Evolutionary conservation across 306 rosid species (phyloP), one percentile per base, ranked within the genome.

Genomic region (Rubus parviflorus): DNA sequence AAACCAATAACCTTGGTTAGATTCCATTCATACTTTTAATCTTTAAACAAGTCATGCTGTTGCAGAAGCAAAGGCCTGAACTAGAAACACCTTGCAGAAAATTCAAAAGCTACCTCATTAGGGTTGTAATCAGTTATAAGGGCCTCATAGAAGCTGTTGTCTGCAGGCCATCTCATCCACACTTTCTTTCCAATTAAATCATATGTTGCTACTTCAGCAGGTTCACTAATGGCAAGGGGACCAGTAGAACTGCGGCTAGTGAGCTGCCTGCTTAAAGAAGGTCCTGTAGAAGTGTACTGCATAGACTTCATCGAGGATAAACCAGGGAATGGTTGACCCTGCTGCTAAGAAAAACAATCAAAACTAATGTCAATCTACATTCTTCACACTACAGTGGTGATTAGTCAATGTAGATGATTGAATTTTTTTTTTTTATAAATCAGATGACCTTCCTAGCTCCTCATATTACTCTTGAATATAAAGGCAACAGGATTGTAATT

Each of bases 91-190:
- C 68, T 40, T 42, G 51, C 51, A 71, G 20, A 81, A 78, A 62
- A 62, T 52, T 49, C 11, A 19, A 58, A 69, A 72, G 83, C 74
- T 79, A 92, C 99, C 88, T 92, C 94, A 2, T 87, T 66, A 58
- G 79, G 75, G 68, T 92, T 85, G 85, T 91, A 96, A 72, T 91
- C 94, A 25, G 98, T 90, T 73, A 96, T 83, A 56, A 89, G 82
- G 81, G 99, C 98, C 88, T 96, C 97, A 68, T 96, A 96, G 79
- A 96, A 96, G 87, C 80, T 87, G 80, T 96, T 96, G 85, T 96
- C 97, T 81, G 82, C 94, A 53, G 97, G 99, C 99, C 99, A 96
- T 72, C 97, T 87, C 46, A 96, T 92, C 97, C 96, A 88, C 80
- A 96, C 96, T 82, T 87, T 96, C 88, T 87, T 91, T 77, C 97